These are phyloP conservation scores for Nicotiana paniculata DNA, from an alignment of 257 asterid genomes.

Conservation along the genomic window DNA sequence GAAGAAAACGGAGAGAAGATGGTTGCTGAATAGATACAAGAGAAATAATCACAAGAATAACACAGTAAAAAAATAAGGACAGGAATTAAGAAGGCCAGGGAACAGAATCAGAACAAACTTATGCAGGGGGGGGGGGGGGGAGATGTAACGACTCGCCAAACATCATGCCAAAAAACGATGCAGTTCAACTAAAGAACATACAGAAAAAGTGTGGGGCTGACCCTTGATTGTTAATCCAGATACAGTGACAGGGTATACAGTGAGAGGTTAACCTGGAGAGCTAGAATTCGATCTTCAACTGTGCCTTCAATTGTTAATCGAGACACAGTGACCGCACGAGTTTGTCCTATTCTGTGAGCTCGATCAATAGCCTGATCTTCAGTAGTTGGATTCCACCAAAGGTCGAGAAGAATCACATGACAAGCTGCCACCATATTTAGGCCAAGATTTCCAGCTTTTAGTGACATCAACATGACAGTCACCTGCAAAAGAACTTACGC, in stretches of 20 bases:
- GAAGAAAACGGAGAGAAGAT: not conserved
- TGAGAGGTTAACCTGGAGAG: constrained; percentile 69
- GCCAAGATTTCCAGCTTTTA: constrained; percentile 97
- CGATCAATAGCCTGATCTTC: constrained; percentile 99
- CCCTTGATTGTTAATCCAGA: not conserved
- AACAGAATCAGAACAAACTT: not conserved
- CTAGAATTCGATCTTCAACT: constrained; percentile 90
- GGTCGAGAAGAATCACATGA: constrained; percentile 93
- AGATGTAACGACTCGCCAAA: not conserved
- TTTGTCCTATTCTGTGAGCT: constrained; percentile 98
- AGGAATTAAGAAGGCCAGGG: not conserved
- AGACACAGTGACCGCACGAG: constrained; percentile 85
- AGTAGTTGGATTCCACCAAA: constrained; percentile 99
- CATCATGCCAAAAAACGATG: not conserved
- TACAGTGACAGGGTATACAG: not conserved
- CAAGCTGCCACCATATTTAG: constrained; percentile 98
- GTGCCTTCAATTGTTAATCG: constrained; percentile 82
- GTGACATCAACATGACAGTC: constrained; percentile 94
- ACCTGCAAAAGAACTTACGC: constrained; percentile 48
- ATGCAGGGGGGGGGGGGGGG: not conserved
- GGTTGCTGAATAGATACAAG: not conserved
- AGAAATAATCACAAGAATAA: not conserved
- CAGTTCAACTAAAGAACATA: not conserved
- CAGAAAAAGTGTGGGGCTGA: not conserved
- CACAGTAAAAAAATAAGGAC: not conserved